A percentile compares a stretch with the other conserved stretches of the same genome.
These are phyloP conservation scores for Triticum timopheevii DNA, from an alignment of 176 grass and related monocot species.

Conservation along the genomic window DNA sequence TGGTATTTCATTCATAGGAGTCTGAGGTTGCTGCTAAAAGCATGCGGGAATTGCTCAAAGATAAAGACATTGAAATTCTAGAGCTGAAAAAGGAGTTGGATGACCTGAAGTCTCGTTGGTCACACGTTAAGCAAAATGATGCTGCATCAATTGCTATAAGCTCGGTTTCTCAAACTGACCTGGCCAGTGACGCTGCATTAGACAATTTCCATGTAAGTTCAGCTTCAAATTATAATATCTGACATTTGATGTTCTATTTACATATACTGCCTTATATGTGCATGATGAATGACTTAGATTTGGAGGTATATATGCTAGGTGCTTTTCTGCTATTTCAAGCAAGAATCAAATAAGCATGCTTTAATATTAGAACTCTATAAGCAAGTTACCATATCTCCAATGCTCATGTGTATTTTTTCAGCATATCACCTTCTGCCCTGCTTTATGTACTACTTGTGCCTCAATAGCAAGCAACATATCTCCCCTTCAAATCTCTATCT, in stretches of 20 bases:
- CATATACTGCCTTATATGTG: neutral
- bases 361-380: too few relatives aligned
- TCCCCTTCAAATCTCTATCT: too few relatives aligned
- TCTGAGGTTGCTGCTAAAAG: constrained; percentile 45
- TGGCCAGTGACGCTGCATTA: neutral
- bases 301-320: neutral
- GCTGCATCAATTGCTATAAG: neutral
- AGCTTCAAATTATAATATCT: constrained; percentile 9
- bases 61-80: constrained; percentile 31
- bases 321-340: neutral
- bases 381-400: too few relatives aligned
- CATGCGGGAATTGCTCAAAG: constrained; percentile 38
- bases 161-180: constrained; percentile 14
- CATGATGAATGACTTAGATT: neutral
- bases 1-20: constrained; percentile 40
- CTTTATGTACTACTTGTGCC: too few relatives aligned
- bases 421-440: too few relatives aligned
- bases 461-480: too few relatives aligned
- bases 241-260: neutral
- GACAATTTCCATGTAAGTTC: constrained; percentile 30
- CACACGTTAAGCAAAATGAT: constrained; percentile 18
- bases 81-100: constrained; percentile 50
- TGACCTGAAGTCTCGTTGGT: constrained; percentile 31
- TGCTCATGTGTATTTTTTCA: too few relatives aligned
- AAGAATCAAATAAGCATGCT: neutral